Evolutionary conservation across 495 filamentous ascomycete species (phyloP), one percentile per base, ranked within the genome.

Genomic region (Parmelia sp.): DNA sequence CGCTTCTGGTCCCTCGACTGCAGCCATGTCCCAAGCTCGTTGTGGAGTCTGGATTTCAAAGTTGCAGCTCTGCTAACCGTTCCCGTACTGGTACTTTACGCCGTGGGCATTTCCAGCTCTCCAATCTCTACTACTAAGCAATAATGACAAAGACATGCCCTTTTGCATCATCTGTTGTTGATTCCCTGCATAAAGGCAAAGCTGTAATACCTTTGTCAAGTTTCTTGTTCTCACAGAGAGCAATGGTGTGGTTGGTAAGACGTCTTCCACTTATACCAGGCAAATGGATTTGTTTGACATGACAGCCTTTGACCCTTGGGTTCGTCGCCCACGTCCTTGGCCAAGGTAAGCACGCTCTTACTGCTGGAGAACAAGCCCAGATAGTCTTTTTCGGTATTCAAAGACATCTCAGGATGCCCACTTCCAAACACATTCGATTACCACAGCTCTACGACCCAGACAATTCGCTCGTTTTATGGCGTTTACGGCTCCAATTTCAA

Each of bases 271-370:
- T n/a, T n/a, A n/a, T n/a, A n/a, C 6, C 27, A 55, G 5, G 29
- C 29, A 33, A 2, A 51, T 35, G 2, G 10, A 21, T 29, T 17
- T 7, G 3, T 31, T 33, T 55, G 51, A 55, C 51, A 8, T 55
- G 1, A 14, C 21, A 55, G 51, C 51, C 51, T 21, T 55, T 33
- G 29, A n/a, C 29, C 29, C 29, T 55, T 21, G 51, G 51, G 14
- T 55, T 55, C 51, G 29, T 55, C 27, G 51, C 29, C 51, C 51
- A 33, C 29, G 51, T 55, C 17, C 51, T 55, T 33, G 29, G 51
- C 51, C 51, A 55, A 55, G 51, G 29, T 55, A 33, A 33, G 51
- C 21, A 25, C 5, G 33, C 29, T 17, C 14, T 0, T 3, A 21
- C 0, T 23, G 25, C 49, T 33, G 51, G 21, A 21, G 17, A 29